Evolutionary conservation across 352 stramenopile species (phyloP).

Genomic region (Pythium utonaiense): DNA sequence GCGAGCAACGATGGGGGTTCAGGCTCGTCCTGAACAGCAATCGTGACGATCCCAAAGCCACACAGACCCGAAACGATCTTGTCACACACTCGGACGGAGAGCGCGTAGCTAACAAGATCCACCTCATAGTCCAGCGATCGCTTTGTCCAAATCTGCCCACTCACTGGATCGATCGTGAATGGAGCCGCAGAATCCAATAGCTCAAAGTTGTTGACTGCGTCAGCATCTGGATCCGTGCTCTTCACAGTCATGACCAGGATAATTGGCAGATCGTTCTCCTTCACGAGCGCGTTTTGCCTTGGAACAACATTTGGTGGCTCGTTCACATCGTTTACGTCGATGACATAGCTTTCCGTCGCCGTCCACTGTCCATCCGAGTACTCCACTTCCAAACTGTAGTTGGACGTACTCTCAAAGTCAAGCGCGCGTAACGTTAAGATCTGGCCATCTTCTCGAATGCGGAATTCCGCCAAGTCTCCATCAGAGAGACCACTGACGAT

Average conservation of each 20-base stretch:
- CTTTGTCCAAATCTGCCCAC: conserved; percentile 32
- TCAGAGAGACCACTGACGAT: conserved; percentile 21
- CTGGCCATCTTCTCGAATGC: conserved; percentile 39
- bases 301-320: conserved; percentile 33
- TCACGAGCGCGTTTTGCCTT: conserved; percentile 23
- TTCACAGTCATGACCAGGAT: conserved; percentile 28
- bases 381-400: conserved; percentile 10
- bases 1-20: conserved; percentile 32
- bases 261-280: conserved; percentile 35
- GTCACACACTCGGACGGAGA: conserved; percentile 52
- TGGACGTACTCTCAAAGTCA: conserved; percentile 31
- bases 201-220: conserved; percentile 24
- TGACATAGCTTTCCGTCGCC: conserved; percentile 13
- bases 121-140: conserved; percentile 45
- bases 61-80: conserved; percentile 27
- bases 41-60: conserved; percentile 30
- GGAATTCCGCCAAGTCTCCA: conserved; percentile 28
- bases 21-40: conserved; percentile 30
- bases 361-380: conserved; percentile 38
- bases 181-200: conserved; percentile 22
- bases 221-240: conserved; percentile 37
- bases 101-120: conserved; percentile 27
- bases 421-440: conserved; percentile 31
- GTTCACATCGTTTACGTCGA: conserved; percentile 52
- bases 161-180: conserved; percentile 18